Conservation (phyloP, 2,329 filamentous ascomycete species). For the Colletotrichum chrysophilum region DNA sequence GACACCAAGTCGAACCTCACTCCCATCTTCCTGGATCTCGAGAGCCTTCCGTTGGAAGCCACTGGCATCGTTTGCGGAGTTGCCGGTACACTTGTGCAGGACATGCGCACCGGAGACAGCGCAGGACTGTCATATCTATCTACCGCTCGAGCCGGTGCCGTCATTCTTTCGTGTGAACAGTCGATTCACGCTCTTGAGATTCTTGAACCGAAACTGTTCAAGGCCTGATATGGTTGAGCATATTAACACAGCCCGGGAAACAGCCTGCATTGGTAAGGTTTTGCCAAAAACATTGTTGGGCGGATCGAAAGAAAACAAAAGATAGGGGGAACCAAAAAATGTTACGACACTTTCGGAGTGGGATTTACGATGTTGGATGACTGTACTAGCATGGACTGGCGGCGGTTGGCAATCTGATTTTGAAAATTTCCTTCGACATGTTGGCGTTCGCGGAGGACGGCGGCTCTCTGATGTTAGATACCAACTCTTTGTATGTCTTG, state of each 20-base stretch:
- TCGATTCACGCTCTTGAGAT: slow-evolving; percentile 76
- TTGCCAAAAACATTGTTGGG: not conserved
- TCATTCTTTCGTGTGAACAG: slow-evolving; percentile 81
- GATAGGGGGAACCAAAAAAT: not conserved
- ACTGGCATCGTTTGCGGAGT: slow-evolving; percentile 96
- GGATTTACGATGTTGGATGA: slow-evolving; percentile 6
- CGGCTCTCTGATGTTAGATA: slow-evolving; percentile 19
- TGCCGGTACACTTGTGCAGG: slow-evolving; percentile 79
- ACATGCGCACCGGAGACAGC: slow-evolving; percentile 60
- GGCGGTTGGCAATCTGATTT: slow-evolving; percentile 18
- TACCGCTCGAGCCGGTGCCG: slow-evolving; percentile 86
- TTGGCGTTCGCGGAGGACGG: slow-evolving; percentile 12
- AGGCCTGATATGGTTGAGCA: slow-evolving; percentile 23
- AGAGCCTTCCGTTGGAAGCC: slow-evolving; percentile 80
- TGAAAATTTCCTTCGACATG: not conserved
- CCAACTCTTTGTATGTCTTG: slow-evolving; percentile 18
- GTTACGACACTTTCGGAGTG: not conserved
- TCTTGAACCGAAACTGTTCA: slow-evolving; percentile 58
- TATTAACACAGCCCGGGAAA: not conserved
- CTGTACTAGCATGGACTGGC: slow-evolving; percentile 12
- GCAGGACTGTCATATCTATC: slow-evolving; percentile 91
- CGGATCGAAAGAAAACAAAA: not conserved
- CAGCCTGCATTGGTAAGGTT: not conserved
- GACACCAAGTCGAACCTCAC: slow-evolving; percentile 74
- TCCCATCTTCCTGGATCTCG: slow-evolving; percentile 88